These are phyloP conservation scores for Debaryomyces udenii DNA, from an alignment of 1,139 yeast genomes.

Conservation along the genomic window DNA sequence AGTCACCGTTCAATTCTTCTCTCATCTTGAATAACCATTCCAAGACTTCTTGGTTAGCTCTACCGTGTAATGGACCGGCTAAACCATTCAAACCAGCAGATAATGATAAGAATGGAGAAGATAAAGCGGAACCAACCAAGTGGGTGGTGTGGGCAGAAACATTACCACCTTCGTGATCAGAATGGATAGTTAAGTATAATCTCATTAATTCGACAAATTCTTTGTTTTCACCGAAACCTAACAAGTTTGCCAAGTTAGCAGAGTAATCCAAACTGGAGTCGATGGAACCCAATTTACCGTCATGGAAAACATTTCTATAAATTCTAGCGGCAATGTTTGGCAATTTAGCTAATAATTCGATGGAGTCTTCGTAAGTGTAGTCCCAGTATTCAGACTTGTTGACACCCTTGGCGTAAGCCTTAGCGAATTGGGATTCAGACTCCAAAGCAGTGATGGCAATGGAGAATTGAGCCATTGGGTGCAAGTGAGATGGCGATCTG, in stretches of 20 bases:
- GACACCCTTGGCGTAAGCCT: constrained; percentile 88
- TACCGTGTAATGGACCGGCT: constrained; percentile 98
- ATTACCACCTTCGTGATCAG: constrained; percentile 99
- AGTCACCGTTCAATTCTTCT: constrained; percentile 71
- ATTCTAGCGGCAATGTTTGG: constrained; percentile 94
- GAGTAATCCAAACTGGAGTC: constrained; percentile 85
- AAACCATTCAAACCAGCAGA: constrained; percentile 96
- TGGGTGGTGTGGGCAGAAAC: constrained; percentile 98
- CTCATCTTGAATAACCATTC: constrained; percentile 88
- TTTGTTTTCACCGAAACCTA: constrained; percentile 78
- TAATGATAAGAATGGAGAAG: constrained; percentile 89
- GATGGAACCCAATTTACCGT: constrained; percentile 76
- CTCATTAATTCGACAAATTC: constrained; percentile 91
- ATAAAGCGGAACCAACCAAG: constrained; percentile 92
- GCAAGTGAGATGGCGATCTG: constrained; percentile 81
- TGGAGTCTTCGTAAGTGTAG: constrained; percentile 86
- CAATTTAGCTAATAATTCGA: constrained; percentile 86
- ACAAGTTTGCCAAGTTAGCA: constrained; percentile 81
- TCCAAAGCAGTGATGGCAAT: constrained; percentile 92
- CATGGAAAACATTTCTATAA: constrained; percentile 87
- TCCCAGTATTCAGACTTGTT: constrained; percentile 90
- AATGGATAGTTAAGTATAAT: constrained; percentile 89
- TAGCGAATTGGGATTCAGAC: constrained; percentile 87
- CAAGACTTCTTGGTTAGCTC: constrained; percentile 97
- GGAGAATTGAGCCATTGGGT: constrained; percentile 97